phyloP scores from a whole-genome alignment of 495 filamentous ascomycete genomes.

The Trichoderma orchidacearum region DNA sequence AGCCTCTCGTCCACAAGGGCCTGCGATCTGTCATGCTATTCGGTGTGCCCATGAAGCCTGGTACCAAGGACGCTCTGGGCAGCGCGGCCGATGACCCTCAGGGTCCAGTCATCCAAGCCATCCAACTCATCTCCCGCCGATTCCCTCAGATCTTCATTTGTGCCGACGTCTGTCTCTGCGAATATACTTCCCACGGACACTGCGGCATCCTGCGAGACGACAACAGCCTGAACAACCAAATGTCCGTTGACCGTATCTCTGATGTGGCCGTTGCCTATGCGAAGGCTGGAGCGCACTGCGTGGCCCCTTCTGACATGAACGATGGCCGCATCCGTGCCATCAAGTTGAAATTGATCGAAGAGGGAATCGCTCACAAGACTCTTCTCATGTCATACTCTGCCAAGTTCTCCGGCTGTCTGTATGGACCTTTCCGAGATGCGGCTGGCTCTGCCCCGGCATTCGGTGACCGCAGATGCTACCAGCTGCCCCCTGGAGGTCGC shows the following conservation, averaged over 20 bases:
- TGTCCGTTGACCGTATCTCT: conserved; percentile 84
- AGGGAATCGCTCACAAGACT: conserved; percentile 74
- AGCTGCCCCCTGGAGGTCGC: conserved; percentile 80
- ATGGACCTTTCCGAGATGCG: conserved; percentile 94
- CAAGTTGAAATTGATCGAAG: conserved; percentile 89
- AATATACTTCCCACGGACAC: conserved; percentile 98
- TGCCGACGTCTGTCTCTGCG: conserved; percentile 90
- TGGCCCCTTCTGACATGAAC: conserved; percentile 97
- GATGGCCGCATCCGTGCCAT: conserved; percentile 93
- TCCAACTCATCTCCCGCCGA: conserved; percentile 62
- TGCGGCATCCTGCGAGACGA: conserved; percentile 91
- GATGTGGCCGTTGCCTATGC: conserved; percentile 92
- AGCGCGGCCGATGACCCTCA: conserved; percentile 88
- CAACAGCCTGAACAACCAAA: conserved; percentile 77
- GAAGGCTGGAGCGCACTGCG: conserved; percentile 84
- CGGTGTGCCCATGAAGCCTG: conserved; percentile 70
- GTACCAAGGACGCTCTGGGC: conserved; percentile 78
- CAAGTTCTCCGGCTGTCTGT: conserved; percentile 92
- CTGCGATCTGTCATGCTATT: conserved; percentile 89
- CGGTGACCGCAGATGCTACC: conserved; percentile 91
- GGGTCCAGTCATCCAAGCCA: conserved; percentile 78
- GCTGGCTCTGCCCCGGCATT: conserved; percentile 87
- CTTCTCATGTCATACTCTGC: conserved; percentile 95
- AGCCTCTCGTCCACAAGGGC: conserved; percentile 75
- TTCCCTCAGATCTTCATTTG: conserved; percentile 86